Conservation (phyloP, 1,284 basidiomycete species). For the Apiotrichum sp. region DNA sequence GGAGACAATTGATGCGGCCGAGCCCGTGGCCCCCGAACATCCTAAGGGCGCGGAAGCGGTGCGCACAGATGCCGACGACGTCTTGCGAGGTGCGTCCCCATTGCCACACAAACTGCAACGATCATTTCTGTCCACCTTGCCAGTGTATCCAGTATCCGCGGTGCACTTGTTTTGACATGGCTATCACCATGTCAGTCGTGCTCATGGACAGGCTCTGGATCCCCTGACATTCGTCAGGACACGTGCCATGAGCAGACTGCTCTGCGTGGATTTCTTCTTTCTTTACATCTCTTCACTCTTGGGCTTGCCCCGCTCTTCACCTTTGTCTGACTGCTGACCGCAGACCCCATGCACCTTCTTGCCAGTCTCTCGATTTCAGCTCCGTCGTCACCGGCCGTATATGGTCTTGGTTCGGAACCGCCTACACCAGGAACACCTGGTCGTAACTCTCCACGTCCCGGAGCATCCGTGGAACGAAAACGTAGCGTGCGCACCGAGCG, state of each 20-base stretch:
- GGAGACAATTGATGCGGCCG: slow-evolving; percentile 25
- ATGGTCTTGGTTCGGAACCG: too few relatives aligned
- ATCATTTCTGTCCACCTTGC: too few relatives aligned
- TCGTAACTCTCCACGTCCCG: not conserved
- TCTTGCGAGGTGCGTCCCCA: slow-evolving; percentile 58
- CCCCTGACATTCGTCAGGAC: too few relatives aligned
- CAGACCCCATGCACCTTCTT: slow-evolving; percentile 55
- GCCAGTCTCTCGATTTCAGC: slow-evolving; percentile 23
- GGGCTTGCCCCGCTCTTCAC: not conserved
- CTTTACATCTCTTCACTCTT: too few relatives aligned
- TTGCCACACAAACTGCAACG: too few relatives aligned
- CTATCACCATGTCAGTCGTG: too few relatives aligned
- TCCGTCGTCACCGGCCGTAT: not conserved
- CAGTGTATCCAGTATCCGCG: too few relatives aligned
- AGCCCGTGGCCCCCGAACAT: slow-evolving; percentile 8
- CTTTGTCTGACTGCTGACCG: slow-evolving; percentile 12
- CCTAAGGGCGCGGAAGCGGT: slow-evolving; percentile 50
- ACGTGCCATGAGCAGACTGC: too few relatives aligned
- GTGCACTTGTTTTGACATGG: too few relatives aligned
- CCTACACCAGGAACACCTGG: not conserved
- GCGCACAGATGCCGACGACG: slow-evolving; percentile 62
- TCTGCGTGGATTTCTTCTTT: too few relatives aligned
- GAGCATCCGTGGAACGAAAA: slow-evolving; percentile 53
- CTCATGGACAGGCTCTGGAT: too few relatives aligned
- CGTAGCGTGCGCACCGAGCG: slow-evolving; percentile 54